Percentiles rank a stretch among this genome's conserved stretches.
Conservation (phyloP, 805 yeast species). For the Candida ipomoeae region DNA sequence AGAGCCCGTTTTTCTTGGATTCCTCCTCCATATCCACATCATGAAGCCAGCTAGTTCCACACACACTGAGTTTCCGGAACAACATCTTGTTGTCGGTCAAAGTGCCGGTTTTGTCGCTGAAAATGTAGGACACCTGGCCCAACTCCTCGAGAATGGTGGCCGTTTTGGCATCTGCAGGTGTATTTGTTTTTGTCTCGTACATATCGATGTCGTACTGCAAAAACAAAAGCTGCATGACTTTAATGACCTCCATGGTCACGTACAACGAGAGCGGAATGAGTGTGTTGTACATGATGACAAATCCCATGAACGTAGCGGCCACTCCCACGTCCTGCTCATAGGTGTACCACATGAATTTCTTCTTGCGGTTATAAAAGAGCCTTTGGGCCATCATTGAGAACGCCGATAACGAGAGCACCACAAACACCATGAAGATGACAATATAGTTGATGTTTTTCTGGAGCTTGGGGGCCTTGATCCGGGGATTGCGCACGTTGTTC, state of each 20-base stretch:
- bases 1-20: neutral
- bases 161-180: constrained; percentile 92
- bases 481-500: constrained; percentile 87
- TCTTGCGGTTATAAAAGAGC: constrained; percentile 39
- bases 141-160: constrained; percentile 94
- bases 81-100: constrained; percentile 92
- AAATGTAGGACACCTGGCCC: constrained; percentile 93
- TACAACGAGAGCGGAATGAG: constrained; percentile 91
- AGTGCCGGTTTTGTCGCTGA: constrained; percentile 97
- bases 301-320: constrained; percentile 91
- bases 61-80: constrained; percentile 80
- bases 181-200: constrained; percentile 80
- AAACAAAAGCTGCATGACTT: constrained; percentile 76
- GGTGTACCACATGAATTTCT: constrained; percentile 65
- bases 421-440: constrained; percentile 80
- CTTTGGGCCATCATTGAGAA: constrained; percentile 81
- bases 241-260: constrained; percentile 94
- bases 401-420: constrained; percentile 69
- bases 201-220: constrained; percentile 91
- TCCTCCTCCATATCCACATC: constrained; percentile 45
- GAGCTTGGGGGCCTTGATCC: constrained; percentile 89
- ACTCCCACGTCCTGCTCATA: constrained; percentile 69
- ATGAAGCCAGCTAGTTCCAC: constrained; percentile 89
- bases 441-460: constrained; percentile 80
- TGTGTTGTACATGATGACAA: constrained; percentile 94